Percentiles rank a stretch among this genome's conserved stretches.
These are phyloP conservation scores for Priceomyces melissophilus DNA, from an alignment of 805 yeast genomes.

Conservation along the genomic window DNA sequence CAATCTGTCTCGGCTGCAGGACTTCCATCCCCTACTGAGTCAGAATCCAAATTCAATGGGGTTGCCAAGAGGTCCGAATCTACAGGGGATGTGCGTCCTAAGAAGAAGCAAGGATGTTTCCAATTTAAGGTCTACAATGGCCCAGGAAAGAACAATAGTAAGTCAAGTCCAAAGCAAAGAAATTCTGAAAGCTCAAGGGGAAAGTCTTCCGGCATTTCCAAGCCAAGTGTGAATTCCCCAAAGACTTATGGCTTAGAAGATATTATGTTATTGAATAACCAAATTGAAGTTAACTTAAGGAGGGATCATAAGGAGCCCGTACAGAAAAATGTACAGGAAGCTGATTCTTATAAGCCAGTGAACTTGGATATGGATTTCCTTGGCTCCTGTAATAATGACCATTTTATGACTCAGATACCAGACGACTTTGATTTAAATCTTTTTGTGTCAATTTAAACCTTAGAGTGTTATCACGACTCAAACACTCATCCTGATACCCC, in stretches of 20 bases:
- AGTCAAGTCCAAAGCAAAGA: slow-evolving; percentile 16
- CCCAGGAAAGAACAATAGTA: slow-evolving; percentile 11
- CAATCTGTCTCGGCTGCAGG: slow-evolving; percentile 2
- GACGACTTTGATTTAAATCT: slow-evolving; percentile 29
- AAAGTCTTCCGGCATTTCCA: neutral
- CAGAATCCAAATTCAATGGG: slow-evolving; percentile 2
- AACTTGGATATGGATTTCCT: slow-evolving; percentile 13
- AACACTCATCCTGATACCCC: slow-evolving; percentile 3
- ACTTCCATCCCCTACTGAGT: slow-evolving; percentile 4
- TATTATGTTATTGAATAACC: slow-evolving; percentile 25
- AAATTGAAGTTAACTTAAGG: slow-evolving; percentile 12
- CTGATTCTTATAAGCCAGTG: slow-evolving; percentile 10
- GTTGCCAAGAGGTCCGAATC: slow-evolving; percentile 28
- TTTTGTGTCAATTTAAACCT: slow-evolving; percentile 14
- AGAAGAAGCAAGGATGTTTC: slow-evolving; percentile 8
- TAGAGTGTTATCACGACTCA: neutral
- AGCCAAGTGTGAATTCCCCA: slow-evolving; percentile 4
- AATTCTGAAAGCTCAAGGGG: slow-evolving; percentile 18
- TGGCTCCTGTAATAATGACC: slow-evolving; percentile 17
- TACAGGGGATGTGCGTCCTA: slow-evolving; percentile 14
- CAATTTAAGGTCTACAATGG: slow-evolving; percentile 31
- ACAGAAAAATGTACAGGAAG: slow-evolving; percentile 16
- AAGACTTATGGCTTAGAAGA: slow-evolving; percentile 21
- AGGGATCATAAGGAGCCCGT: slow-evolving; percentile 3
- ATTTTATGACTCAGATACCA: slow-evolving; percentile 19